phyloP scores from a whole-genome alignment of 225 moss, liverwort and hornwort species.

The Polytrichum commune region DNA sequence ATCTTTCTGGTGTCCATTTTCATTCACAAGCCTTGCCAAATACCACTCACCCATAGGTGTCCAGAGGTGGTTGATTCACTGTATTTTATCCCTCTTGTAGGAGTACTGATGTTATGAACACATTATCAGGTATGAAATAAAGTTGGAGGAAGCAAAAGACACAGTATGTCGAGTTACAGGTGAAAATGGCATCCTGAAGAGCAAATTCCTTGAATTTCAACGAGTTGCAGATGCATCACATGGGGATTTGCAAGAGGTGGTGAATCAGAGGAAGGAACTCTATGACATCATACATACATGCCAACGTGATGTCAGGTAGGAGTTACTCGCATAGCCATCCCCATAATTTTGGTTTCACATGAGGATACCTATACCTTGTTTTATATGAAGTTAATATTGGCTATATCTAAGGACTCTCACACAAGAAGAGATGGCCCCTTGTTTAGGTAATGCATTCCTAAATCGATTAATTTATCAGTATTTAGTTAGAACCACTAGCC shows the following conservation, averaged over 20 bases:
- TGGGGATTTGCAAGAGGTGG: constrained; percentile 52
- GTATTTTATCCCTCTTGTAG: too few relatives aligned
- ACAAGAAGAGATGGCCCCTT: too few relatives aligned
- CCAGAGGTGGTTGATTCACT: too few relatives aligned
- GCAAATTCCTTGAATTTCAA: constrained; percentile 66
- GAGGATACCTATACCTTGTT: too few relatives aligned
- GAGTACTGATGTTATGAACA: too few relatives aligned
- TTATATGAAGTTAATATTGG: background rate
- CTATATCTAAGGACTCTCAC: background rate
- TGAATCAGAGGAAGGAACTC: constrained; percentile 74
- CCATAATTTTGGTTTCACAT: too few relatives aligned
- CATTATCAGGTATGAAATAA: constrained; percentile 43
- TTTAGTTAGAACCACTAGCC: too few relatives aligned
- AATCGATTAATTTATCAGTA: too few relatives aligned
- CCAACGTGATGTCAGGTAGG: constrained; percentile 65
- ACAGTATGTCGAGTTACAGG: constrained; percentile 55
- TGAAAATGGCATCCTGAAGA: constrained; percentile 67
- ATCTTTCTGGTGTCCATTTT: too few relatives aligned
- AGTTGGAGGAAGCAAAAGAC: constrained; percentile 57
- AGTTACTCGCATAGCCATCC: constrained; percentile 2
- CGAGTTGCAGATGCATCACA: constrained; percentile 67
- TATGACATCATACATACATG: constrained; percentile 68
- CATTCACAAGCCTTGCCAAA: too few relatives aligned
- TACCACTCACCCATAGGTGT: too few relatives aligned
- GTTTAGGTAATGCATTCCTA: too few relatives aligned